Conservation (phyloP, 2,329 filamentous ascomycete genomes). For the Tolypocladium album region DNA sequence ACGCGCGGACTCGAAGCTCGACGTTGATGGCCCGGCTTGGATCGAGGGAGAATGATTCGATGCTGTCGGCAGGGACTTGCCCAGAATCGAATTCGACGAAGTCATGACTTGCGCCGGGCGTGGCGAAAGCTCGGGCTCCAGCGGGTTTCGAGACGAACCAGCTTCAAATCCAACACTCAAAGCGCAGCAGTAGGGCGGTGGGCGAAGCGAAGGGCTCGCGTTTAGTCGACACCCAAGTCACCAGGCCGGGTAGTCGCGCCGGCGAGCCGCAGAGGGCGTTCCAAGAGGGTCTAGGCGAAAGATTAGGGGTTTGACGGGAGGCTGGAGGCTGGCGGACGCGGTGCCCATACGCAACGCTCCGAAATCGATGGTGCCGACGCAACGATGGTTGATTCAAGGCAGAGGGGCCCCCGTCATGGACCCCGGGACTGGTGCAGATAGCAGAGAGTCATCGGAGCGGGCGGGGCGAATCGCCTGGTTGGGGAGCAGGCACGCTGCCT, state of each 20-base stretch:
- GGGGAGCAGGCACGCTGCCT: neutral
- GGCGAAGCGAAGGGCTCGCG: neutral
- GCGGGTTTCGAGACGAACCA: neutral
- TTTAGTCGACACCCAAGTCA: neutral
- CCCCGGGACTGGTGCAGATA: conserved; percentile 20
- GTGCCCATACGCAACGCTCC: neutral
- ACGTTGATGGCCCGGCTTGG: conserved; percentile 29
- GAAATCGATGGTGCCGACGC: neutral
- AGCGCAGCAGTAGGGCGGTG: neutral
- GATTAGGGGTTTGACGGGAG: neutral
- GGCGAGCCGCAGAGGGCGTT: neutral
- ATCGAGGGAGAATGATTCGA: conserved; percentile 28
- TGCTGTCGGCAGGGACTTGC: conserved; percentile 40
- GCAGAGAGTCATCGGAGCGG: conserved; percentile 17
- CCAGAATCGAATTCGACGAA: conserved; percentile 21
- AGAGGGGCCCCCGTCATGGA: conserved; percentile 22
- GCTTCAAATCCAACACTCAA: neutral
- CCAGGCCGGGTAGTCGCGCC: conserved; percentile 4
- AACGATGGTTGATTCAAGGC: neutral
- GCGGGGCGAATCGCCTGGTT: conserved; percentile 22
- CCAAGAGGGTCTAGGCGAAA: neutral
- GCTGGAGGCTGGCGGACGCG: neutral
- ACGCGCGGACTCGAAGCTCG: conserved; percentile 39
- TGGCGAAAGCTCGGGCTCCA: neutral
- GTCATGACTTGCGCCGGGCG: conserved; percentile 18